Conservation (phyloP, 495 filamentous ascomycete genomes). For the Penicillium coprophilum region DNA sequence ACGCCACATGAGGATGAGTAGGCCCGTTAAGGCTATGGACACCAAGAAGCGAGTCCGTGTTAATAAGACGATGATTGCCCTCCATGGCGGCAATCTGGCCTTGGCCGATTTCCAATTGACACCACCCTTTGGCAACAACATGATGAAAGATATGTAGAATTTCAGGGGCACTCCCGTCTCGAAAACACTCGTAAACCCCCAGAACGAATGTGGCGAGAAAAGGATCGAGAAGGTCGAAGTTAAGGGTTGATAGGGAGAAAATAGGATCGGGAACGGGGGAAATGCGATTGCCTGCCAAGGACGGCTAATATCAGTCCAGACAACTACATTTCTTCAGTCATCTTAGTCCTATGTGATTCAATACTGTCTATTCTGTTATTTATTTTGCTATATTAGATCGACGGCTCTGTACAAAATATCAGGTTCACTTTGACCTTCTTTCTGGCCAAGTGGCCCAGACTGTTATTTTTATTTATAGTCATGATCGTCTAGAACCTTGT, state of each 20-base stretch:
- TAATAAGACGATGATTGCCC: conserved; percentile 74
- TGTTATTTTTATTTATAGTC: conserved; percentile 12
- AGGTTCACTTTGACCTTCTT: neutral
- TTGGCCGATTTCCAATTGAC: conserved; percentile 90
- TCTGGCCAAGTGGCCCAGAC: neutral
- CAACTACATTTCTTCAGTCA: conserved; percentile 3
- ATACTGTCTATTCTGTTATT: neutral
- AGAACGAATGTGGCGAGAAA: conserved; percentile 33
- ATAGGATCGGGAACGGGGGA: conserved; percentile 30
- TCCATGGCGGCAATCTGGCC: conserved; percentile 75
- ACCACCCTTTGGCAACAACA: conserved; percentile 85
- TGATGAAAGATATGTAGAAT: conserved; percentile 25
- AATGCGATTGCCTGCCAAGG: conserved; percentile 14
- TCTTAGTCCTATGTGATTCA: neutral
- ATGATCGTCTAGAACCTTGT: conserved; percentile 2
- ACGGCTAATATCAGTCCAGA: conserved; percentile 9
- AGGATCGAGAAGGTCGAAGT: conserved; percentile 6
- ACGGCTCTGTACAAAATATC: neutral
- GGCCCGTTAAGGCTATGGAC: conserved; percentile 66
- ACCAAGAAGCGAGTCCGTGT: conserved; percentile 78
- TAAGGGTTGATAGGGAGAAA: conserved; percentile 21
- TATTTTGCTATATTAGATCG: neutral
- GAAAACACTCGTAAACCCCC: conserved; percentile 22
- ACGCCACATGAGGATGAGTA: conserved; percentile 87
- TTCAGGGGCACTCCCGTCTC: conserved; percentile 10